These are phyloP conservation scores for Chytriomyces sp. DNA, from an alignment of 192 early-diverging fungal species.

Conservation along the genomic window DNA sequence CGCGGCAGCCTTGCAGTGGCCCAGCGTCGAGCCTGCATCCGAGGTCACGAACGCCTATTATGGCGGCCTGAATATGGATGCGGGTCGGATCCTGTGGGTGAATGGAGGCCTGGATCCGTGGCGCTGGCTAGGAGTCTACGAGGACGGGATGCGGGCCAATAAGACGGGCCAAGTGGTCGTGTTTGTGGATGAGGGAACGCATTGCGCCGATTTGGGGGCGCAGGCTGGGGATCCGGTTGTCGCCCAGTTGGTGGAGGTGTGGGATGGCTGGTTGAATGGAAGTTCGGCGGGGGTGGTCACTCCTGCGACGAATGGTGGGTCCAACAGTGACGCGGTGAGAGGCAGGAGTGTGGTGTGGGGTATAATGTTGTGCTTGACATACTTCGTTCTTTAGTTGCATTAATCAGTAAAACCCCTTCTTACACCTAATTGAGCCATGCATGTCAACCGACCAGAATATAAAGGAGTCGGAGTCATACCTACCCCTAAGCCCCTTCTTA, in stretches of 20 bases:
- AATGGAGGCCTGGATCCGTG: not conserved
- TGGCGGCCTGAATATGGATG: not conserved
- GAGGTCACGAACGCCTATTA: not conserved
- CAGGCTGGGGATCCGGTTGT: not conserved
- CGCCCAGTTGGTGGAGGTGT: not conserved
- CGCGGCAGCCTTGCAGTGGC: not conserved
- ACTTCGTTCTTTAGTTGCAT: no score
- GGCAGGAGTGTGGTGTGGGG: no score
- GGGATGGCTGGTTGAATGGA: not conserved
- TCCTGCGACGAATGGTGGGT: not conserved
- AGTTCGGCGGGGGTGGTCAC: not conserved
- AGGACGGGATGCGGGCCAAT: not conserved
- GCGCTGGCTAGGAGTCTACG: not conserved
- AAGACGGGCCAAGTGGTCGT: not conserved
- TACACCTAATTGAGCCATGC: no score
- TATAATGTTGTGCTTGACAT: no score
- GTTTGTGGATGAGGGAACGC: not conserved
- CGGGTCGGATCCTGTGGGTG: not conserved
- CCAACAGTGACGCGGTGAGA: no score
- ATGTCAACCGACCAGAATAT: no score
- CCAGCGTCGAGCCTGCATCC: not conserved
- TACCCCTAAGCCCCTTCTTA: no score
- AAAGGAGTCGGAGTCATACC: no score
- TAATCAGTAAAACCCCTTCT: no score
- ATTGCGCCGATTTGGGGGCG: not conserved